A percentile compares a stretch with the other conserved stretches of the same genome.
Evolutionary conservation across 371 early-diverging fungal species (phyloP).

Genomic region (Syncephalastrum racemosum): DNA sequence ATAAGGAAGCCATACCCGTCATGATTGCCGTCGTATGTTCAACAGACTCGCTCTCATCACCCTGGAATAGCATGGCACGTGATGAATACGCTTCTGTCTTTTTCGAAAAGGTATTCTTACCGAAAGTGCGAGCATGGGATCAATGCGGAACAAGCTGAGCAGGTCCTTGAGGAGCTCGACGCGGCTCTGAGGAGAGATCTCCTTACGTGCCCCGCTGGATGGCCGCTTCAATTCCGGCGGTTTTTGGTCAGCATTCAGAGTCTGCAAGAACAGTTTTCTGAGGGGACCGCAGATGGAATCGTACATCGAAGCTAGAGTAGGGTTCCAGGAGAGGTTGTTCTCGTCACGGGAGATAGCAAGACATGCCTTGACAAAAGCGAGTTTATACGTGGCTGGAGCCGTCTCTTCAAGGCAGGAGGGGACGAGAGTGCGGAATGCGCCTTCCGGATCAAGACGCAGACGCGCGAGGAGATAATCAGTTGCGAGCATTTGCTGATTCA

Average conservation of each 20-base stretch:
- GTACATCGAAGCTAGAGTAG: conserved; percentile 63
- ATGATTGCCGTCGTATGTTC: conserved; percentile 68
- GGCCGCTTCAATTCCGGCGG: background rate
- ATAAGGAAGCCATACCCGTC: conserved; percentile 59
- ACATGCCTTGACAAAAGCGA: conserved; percentile 75
- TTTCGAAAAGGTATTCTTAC: conserved; percentile 26
- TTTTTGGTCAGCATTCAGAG: conserved; percentile 15
- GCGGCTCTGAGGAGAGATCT: conserved; percentile 38
- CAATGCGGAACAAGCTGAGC: conserved; percentile 66
- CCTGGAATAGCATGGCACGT: conserved; percentile 5
- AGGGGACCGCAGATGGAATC: conserved; percentile 62
- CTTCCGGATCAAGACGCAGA: conserved; percentile 66
- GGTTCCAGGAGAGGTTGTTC: conserved; percentile 70
- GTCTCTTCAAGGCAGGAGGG: conserved; percentile 65
- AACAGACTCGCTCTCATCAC: conserved; percentile 26
- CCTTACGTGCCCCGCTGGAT: conserved; percentile 11
- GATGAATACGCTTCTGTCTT: background rate
- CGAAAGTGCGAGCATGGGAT: conserved; percentile 64
- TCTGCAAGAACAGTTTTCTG: conserved; percentile 64
- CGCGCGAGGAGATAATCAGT: conserved; percentile 73
- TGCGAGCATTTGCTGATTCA: conserved; percentile 55
- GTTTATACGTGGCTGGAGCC: conserved; percentile 63
- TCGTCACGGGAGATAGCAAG: conserved; percentile 72
- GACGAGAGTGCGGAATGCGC: conserved; percentile 58
- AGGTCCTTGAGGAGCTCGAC: conserved; percentile 67